Percentiles rank a stretch among this genome's conserved stretches.
Evolutionary conservation across 2,329 filamentous ascomycete genomes (phyloP).

Genomic region (Venturia effusa): DNA sequence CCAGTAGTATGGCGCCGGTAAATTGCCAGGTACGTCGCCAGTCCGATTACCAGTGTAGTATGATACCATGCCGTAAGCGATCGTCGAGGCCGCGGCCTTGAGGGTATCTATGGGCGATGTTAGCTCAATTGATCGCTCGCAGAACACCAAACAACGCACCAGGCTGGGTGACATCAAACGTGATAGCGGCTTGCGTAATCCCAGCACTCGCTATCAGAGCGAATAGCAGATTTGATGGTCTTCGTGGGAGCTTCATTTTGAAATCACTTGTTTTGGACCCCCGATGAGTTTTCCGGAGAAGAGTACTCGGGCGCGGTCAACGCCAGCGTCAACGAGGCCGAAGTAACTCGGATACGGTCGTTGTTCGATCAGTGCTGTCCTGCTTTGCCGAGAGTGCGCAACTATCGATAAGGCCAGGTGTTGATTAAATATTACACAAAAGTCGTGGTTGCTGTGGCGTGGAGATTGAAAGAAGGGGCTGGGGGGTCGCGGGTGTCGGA

Average conservation of each 20-base stretch:
- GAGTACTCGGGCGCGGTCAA: slow-evolving; percentile 3
- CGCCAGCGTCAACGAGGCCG: slow-evolving; percentile 8
- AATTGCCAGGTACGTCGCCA: slow-evolving; percentile 49
- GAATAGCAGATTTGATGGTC: neutral
- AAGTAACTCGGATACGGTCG: neutral
- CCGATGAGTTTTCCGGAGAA: neutral
- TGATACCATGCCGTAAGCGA: slow-evolving; percentile 51
- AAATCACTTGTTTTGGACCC: neutral
- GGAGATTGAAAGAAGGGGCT: neutral
- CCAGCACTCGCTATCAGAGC: slow-evolving; percentile 5
- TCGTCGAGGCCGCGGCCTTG: slow-evolving; percentile 46
- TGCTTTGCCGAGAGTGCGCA: neutral
- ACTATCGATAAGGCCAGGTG: neutral
- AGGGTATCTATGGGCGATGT: slow-evolving; percentile 45
- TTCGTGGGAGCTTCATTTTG: slow-evolving; percentile 9
- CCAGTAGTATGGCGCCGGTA: slow-evolving; percentile 33
- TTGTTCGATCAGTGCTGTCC: neutral
- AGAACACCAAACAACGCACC: slow-evolving; percentile 17
- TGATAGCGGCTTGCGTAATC: slow-evolving; percentile 8
- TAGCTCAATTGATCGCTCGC: neutral
- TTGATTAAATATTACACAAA: slow-evolving; percentile 4
- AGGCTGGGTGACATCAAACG: slow-evolving; percentile 12
- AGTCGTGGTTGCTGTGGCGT: neutral
- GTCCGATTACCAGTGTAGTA: slow-evolving; percentile 54
- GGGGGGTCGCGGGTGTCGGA: neutral